phyloP scores from a whole-genome alignment of 441 rosid species.

The Monsonia emarginata region DNA sequence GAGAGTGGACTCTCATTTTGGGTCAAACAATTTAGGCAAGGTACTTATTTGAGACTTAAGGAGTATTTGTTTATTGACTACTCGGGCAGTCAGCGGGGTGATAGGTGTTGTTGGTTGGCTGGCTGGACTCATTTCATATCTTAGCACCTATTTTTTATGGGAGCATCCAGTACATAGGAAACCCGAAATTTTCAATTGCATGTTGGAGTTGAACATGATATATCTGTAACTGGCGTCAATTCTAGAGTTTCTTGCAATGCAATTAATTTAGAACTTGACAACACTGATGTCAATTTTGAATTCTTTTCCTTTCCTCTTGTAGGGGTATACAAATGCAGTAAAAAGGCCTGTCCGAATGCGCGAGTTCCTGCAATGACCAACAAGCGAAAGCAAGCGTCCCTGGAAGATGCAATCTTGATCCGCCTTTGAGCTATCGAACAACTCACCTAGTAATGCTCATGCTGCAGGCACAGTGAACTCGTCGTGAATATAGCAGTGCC shows the following conservation, averaged over 20 bases:
- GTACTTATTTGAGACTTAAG: too few species aligned
- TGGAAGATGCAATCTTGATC: not conserved
- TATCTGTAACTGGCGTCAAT: not conserved
- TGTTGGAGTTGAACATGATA: not conserved
- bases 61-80: too few species aligned
- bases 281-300: not conserved
- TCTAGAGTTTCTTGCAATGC: not conserved
- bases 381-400: not conserved
- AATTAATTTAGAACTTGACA: not conserved
- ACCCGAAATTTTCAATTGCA: not conserved
- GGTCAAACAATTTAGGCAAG: too few species aligned
- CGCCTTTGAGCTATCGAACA: not conserved
- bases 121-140: not conserved
- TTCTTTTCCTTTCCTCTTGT: conserved; percentile 7
- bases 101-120: not conserved
- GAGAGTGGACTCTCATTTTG: too few species aligned
- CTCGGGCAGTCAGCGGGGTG: not conserved
- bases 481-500: not conserved
- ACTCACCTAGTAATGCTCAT: not conserved
- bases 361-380: conserved; percentile 47
- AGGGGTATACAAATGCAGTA: conserved; percentile 90
- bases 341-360: conserved; percentile 80
- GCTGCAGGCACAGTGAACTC: not conserved
- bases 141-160: not conserved
- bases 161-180: not conserved